These are phyloP conservation scores for Calonectria ilicicola DNA, from an alignment of 2,329 filamentous ascomycete genomes.

Conservation along the genomic window DNA sequence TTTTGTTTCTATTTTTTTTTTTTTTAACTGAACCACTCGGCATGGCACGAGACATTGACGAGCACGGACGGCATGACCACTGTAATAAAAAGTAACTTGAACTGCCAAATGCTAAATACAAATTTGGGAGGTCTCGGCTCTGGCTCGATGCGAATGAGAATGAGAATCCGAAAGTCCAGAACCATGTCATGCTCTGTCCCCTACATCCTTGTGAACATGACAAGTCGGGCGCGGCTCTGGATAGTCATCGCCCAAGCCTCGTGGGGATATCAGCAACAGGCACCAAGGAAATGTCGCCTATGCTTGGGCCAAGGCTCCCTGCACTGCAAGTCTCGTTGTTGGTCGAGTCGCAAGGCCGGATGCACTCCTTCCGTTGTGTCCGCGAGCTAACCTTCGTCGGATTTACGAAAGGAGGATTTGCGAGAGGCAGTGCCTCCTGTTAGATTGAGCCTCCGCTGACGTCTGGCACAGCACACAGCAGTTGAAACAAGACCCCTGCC, in stretches of 20 bases:
- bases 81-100: background rate
- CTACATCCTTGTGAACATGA: constrained; percentile 18
- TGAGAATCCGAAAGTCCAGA: constrained; percentile 27
- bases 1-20: no score
- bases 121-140: no score
- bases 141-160: background rate
- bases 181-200: constrained; percentile 24
- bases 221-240: constrained; percentile 22
- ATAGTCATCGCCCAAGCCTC: constrained; percentile 11
- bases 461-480: background rate
- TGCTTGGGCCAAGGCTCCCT: background rate
- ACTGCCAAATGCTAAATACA: background rate
- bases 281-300: background rate
- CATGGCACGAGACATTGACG: background rate
- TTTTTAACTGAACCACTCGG: no score
- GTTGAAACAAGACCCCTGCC: constrained; percentile 9
- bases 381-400: background rate
- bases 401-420: background rate
- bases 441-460: constrained; percentile 8
- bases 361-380: constrained; percentile 2
- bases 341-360: background rate
- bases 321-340: background rate
- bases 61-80: background rate
- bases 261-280: constrained; percentile 5
- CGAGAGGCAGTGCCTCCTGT: constrained; percentile 7